A percentile compares a stretch with the other conserved stretches of the same genome.
Conservation (phyloP, 768 basidiomycete species). For the Macrolepiota albuminosa region DNA sequence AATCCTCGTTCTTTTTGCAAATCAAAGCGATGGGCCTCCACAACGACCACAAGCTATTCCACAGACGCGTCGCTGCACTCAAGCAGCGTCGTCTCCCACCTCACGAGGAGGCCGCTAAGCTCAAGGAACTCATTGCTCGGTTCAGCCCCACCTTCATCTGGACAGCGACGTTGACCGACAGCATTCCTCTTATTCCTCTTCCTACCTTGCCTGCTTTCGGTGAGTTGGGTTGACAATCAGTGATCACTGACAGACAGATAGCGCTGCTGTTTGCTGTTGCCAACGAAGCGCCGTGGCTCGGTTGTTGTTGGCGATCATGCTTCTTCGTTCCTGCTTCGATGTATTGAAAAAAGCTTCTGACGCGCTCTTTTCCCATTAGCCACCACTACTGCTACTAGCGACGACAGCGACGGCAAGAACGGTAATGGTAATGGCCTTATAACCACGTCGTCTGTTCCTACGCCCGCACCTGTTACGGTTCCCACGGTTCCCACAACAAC, state of each 20-base stretch:
- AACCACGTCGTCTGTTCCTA: background rate
- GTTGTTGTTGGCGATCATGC: background rate
- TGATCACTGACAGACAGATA: background rate
- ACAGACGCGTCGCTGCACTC: constrained; percentile 14
- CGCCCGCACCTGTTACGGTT: background rate
- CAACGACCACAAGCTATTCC: constrained; percentile 4
- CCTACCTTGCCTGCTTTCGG: constrained; percentile 6
- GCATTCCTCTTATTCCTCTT: background rate
- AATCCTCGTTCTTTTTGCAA: constrained; percentile 14
- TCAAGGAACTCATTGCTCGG: constrained; percentile 14
- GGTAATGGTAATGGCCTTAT: background rate
- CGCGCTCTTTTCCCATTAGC: background rate
- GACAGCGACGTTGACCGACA: constrained; percentile 9
- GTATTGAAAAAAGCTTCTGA: constrained; percentile 1
- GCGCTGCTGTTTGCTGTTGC: background rate
- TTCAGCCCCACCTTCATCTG: constrained; percentile 17
- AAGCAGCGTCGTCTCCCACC: constrained; percentile 15
- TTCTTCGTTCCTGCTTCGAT: background rate
- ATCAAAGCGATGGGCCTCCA: constrained; percentile 11
- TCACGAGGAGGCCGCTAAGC: constrained; percentile 10
- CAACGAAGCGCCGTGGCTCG: background rate
- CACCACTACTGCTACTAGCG: background rate
- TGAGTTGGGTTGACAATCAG: background rate
- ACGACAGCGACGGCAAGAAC: background rate
- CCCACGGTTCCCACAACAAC: background rate